A percentile compares a stretch with the other conserved stretches of the same genome.
These are phyloP conservation scores for Fagus sylvatica DNA, from an alignment of 306 rosid species.

Conservation along the genomic window DNA sequence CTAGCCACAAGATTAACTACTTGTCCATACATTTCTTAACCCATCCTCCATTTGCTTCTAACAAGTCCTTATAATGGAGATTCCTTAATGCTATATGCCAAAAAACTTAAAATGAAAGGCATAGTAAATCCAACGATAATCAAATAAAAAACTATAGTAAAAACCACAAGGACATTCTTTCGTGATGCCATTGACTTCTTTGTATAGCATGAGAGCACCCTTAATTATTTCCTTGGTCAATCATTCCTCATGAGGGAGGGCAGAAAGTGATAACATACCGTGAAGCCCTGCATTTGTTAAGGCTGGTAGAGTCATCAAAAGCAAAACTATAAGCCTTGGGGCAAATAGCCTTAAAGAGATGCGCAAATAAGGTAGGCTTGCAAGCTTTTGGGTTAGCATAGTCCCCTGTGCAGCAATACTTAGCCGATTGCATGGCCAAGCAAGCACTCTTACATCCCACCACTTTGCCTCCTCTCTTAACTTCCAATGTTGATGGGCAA, in stretches of 20 bases:
- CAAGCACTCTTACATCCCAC: constrained; percentile 98
- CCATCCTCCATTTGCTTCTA: too few species aligned
- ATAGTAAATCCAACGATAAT: constrained; percentile 1
- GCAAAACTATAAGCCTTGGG: constrained; percentile 98
- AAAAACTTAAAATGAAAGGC: neutral
- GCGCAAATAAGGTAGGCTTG: constrained; percentile 85
- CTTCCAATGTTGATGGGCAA: constrained; percentile 89
- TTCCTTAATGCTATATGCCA: constrained; percentile 6
- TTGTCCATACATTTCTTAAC: neutral
- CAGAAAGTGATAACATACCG: constrained; percentile 91
- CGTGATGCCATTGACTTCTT: constrained; percentile 6
- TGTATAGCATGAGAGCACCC: constrained; percentile 19
- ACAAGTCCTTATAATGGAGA: neutral
- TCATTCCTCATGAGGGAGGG: constrained; percentile 44
- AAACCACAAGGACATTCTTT: constrained; percentile 10
- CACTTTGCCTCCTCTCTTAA: constrained; percentile 63
- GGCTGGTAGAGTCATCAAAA: constrained; percentile 86
- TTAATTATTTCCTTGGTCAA: constrained; percentile 4
- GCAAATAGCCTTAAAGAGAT: constrained; percentile 91
- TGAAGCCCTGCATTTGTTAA: constrained; percentile 81
- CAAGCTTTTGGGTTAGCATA: constrained; percentile 76
- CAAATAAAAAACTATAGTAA: constrained; percentile 1
- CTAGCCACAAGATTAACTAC: too few species aligned
- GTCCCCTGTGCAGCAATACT: constrained; percentile 87
- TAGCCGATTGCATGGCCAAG: constrained; percentile 93